Evolutionary conservation across 1,284 basidiomycete species (phyloP).

Genomic region (Coniophora puteana): DNA sequence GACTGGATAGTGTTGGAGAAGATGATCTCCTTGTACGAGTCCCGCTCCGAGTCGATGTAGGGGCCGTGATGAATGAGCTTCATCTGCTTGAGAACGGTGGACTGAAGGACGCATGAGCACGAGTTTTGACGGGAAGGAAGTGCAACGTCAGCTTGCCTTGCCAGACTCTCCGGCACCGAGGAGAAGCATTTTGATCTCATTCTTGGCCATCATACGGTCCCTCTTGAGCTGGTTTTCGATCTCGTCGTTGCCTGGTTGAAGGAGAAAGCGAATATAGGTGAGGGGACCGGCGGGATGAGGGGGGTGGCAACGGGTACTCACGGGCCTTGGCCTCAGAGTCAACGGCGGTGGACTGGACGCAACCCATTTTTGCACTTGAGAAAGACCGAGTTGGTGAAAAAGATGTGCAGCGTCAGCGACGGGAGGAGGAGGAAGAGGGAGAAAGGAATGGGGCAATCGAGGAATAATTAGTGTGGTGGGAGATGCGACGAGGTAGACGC

Average conservation of each 20-base stretch:
- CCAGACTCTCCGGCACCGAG: conserved; percentile 93
- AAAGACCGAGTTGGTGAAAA: conserved; percentile 4
- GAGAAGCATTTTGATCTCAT: conserved; percentile 92
- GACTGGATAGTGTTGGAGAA: conserved; percentile 96
- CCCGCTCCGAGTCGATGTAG: conserved; percentile 89
- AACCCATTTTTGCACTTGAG: conserved; percentile 57
- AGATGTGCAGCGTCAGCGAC: conserved; percentile 15
- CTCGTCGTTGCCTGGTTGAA: conserved; percentile 77
- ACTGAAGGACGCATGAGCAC: conserved; percentile 39
- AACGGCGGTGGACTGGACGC: conserved; percentile 64
- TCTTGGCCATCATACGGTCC: conserved; percentile 89
- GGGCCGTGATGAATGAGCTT: conserved; percentile 91
- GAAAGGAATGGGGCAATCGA: conserved; percentile 19
- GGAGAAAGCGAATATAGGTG: conserved; percentile 4
- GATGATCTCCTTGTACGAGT: conserved; percentile 97
- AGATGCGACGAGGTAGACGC: conserved; percentile 6
- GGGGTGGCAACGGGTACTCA: conserved; percentile 38
- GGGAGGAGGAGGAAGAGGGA: conserved; percentile 6
- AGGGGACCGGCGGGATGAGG: not conserved
- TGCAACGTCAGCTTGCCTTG: conserved; percentile 49
- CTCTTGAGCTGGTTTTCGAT: conserved; percentile 95
- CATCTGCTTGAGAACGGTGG: conserved; percentile 95
- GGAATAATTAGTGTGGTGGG: conserved; percentile 23
- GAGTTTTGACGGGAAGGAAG: not conserved
- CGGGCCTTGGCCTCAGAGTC: conserved; percentile 82